phyloP scores from a whole-genome alignment of 805 yeast species.

The Yarrowia phangngaensis region DNA sequence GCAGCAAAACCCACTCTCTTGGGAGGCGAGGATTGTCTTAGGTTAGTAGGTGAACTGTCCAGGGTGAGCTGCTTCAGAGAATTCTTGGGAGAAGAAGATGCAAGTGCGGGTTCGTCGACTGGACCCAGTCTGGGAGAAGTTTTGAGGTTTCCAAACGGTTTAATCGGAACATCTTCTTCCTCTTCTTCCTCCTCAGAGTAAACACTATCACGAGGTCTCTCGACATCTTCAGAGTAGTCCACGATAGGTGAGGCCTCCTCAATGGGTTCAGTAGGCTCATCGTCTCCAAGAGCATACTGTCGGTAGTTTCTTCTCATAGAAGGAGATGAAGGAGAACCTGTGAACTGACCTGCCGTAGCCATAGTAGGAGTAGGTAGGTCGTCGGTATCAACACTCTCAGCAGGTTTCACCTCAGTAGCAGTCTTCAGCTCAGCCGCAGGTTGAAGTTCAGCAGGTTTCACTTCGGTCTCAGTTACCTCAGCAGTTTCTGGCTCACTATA shows the following conservation, averaged over 20 bases:
- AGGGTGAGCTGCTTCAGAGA: constrained; percentile 14
- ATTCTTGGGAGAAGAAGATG: constrained; percentile 1
- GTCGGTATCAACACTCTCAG: too few relatives aligned
- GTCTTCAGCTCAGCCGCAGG: constrained; percentile 17
- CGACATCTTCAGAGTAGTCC: constrained; percentile 22
- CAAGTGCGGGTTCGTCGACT: background rate
- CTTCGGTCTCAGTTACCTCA: too few relatives aligned
- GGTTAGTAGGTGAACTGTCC: constrained; percentile 17
- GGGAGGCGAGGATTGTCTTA: constrained; percentile 21
- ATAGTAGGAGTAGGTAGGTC: constrained; percentile 19
- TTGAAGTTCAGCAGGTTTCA: too few relatives aligned
- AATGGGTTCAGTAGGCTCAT: too few relatives aligned
- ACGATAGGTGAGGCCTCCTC: background rate
- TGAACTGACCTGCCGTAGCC: constrained; percentile 9
- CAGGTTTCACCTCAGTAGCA: too few relatives aligned
- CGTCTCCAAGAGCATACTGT: constrained; percentile 18
- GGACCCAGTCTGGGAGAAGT: constrained; percentile 3
- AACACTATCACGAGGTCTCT: constrained; percentile 18
- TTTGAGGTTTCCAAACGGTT: constrained; percentile 14
- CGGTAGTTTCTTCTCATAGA: constrained; percentile 23
- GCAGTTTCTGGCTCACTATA: background rate
- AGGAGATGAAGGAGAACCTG: constrained; percentile 15
- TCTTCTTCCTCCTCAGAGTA: constrained; percentile 7
- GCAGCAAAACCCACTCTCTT: constrained; percentile 20
- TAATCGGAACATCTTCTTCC: constrained; percentile 18